Base-by-base conservation (phyloP, 331 rosid species). In the Quercus tomentella region DNA sequence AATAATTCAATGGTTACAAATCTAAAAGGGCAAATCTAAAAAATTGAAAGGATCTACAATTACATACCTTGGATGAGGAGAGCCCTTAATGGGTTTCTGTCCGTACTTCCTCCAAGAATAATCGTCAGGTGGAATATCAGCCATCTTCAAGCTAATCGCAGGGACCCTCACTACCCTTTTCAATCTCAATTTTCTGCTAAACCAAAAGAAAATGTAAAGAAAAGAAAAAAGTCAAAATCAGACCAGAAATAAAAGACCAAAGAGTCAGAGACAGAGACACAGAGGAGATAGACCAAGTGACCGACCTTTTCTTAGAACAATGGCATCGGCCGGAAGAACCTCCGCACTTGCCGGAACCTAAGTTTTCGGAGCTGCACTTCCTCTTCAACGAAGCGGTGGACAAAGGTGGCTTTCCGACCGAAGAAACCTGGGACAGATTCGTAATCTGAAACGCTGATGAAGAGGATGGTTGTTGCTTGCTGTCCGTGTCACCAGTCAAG, bases 71-170 rank as follows among this genome's bases (percentile, higher is more conserved):
- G 97, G 97, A 78, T 92, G 90, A 58, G 96, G 97, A 35, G 97
- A 92, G 11, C 97, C 97, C 82, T 92, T 92, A 26, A 92, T 92
- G 70, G 97, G 97, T 79, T 92, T 92, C 78, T 90, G 97, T 21
- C 97, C 97, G 33, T 92, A 92, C 80, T 92, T 92, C 72, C 97
- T 87, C 97, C 97, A 92, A 4, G 97, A 92, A 72, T 89, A 92
- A 87, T 92, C 97, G 67, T 92, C 97, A 2, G 97, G 96, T 83
- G 97, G 97, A 35, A 92, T 92, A 85, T 92, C 97, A n/a, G 97
- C 85, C 91, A 90, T 74, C 85, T 92, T 92, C 86, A 89, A 82
- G 84, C 96, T 92, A 77, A 89, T 92, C 2, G 97, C 97, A 1
- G 96, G 91, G 41, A 92, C 90, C 76, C 97, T 87, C 72, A 92